Conservation (phyloP, 2,329 filamentous ascomycete species). For the Dactylellina haptotyla region DNA sequence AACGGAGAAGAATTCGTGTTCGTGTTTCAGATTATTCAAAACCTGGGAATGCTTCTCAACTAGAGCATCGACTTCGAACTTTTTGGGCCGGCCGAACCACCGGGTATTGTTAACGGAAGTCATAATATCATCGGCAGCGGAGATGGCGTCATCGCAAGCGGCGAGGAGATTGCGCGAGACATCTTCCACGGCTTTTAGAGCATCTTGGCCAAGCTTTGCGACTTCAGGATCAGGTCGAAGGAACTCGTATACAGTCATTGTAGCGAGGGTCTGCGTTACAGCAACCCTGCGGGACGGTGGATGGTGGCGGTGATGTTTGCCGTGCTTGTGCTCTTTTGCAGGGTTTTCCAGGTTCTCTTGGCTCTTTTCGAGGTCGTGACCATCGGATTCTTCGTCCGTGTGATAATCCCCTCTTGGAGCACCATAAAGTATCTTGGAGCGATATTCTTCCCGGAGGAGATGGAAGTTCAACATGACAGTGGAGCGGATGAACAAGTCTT, state of each 20-base stretch:
- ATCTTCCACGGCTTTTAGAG: conserved; percentile 35
- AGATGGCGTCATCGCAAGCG: conserved; percentile 25
- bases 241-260: conserved; percentile 46
- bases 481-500: conserved; percentile 38
- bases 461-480: conserved; percentile 49
- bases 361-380: conserved; percentile 2
- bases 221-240: conserved; percentile 40
- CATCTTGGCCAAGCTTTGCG: conserved; percentile 38
- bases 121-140: conserved; percentile 35
- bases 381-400: conserved; percentile 1
- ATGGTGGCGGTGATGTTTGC: conserved; percentile 16
- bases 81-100: conserved; percentile 40
- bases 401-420: conserved; percentile 13
- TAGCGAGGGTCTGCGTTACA: conserved; percentile 32
- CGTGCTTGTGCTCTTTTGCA: conserved; percentile 5
- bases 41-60: conserved; percentile 60
- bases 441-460: conserved; percentile 44
- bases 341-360: conserved; percentile 19
- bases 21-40: conserved; percentile 59
- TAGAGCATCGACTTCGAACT: conserved; percentile 52
- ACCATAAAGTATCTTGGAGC: conserved; percentile 25
- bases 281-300: conserved; percentile 13
- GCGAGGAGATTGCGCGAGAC: conserved; percentile 32
- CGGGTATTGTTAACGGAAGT: conserved; percentile 29
- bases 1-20: conserved; percentile 51